These are phyloP conservation scores for Incumbomyces delicatus DNA, from an alignment of 2,329 filamentous ascomycete species.

Conservation along the genomic window DNA sequence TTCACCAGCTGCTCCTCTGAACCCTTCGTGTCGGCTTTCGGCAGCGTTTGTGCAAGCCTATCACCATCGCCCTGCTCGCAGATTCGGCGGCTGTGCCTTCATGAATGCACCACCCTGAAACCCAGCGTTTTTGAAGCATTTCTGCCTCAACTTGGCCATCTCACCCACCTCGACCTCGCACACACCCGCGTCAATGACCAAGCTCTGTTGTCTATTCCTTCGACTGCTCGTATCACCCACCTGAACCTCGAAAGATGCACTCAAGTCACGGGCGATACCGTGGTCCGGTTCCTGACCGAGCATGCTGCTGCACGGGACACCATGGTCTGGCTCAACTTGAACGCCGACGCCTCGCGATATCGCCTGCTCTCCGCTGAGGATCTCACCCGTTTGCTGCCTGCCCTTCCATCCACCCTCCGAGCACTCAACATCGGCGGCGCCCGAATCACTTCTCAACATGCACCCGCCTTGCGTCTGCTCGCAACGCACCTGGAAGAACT, in stretches of 20 bases:
- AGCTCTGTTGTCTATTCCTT: conserved; percentile 60
- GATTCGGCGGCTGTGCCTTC: conserved; percentile 61
- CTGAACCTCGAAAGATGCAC: conserved; percentile 70
- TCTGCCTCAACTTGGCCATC: conserved; percentile 56
- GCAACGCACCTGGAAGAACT: conserved; percentile 68
- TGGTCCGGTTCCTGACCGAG: conserved; percentile 60
- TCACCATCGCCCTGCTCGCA: conserved; percentile 40
- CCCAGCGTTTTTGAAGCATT: conserved; percentile 57
- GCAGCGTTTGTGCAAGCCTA: conserved; percentile 38
- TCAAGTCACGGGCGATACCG: conserved; percentile 53
- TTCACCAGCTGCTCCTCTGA: conserved; percentile 66
- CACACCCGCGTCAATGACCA: conserved; percentile 66
- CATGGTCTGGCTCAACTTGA: conserved; percentile 63
- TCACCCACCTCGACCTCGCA: conserved; percentile 72
- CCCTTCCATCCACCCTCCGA: conserved; percentile 56
- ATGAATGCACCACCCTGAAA: conserved; percentile 66
- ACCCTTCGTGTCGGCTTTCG: conserved; percentile 57
- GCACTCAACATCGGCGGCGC: conserved; percentile 70
- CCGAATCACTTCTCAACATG: conserved; percentile 56
- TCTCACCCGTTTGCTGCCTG: conserved; percentile 54
- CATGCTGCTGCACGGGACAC: conserved; percentile 58
- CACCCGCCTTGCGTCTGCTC: conserved; percentile 53
- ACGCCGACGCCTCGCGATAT: conserved; percentile 62
- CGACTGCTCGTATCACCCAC: conserved; percentile 64
- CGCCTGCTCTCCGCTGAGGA: conserved; percentile 59